Evolutionary conservation across 2,329 filamentous ascomycete genomes (phyloP).

Genomic region (Sporothrix phasma): DNA sequence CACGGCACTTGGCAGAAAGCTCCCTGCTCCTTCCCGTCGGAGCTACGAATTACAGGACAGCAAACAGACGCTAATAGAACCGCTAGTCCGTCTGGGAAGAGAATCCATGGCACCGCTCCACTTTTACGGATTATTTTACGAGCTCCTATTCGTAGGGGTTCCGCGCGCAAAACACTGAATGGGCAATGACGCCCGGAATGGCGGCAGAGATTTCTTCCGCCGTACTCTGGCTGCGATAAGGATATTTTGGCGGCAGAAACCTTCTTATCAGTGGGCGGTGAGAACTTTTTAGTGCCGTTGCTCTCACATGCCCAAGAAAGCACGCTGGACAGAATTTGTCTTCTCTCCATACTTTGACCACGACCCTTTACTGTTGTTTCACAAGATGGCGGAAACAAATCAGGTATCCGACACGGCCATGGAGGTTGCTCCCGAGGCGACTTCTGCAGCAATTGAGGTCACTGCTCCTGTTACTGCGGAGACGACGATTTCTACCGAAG

Average conservation of each 20-base stretch:
- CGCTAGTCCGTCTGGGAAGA: neutral
- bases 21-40: neutral
- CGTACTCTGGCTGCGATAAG: conserved; percentile 18
- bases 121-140: neutral
- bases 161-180: neutral
- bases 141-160: neutral
- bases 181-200: neutral
- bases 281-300: neutral
- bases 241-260: conserved; percentile 16
- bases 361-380: neutral
- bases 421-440: neutral
- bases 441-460: neutral
- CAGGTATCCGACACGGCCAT: neutral
- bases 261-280: conserved; percentile 15
- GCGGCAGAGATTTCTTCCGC: conserved; percentile 6
- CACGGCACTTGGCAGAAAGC: neutral
- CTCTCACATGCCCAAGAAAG: no score
- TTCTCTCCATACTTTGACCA: neutral
- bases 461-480: neutral
- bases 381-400: neutral
- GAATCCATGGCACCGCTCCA: neutral
- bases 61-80: neutral
- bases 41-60: neutral
- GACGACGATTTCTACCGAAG: neutral
- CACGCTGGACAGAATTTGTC: neutral